Percentiles rank a stretch among this genome's conserved stretches.
Conservation (phyloP, 495 filamentous ascomycete genomes). For the Evernia prunastri region DNA sequence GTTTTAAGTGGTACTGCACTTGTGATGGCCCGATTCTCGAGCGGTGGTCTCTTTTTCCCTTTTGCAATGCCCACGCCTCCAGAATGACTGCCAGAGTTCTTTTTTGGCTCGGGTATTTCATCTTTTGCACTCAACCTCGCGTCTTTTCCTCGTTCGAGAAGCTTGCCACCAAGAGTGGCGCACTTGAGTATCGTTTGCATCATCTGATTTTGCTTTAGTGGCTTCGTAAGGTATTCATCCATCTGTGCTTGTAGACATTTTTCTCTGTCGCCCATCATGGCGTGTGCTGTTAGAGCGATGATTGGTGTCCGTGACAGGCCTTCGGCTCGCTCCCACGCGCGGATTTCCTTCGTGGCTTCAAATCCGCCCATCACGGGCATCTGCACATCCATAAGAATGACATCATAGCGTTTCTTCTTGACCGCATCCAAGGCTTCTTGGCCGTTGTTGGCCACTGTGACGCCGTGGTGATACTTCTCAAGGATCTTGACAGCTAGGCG, state of each 20-base stretch:
- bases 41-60: conserved; percentile 36
- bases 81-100: conserved; percentile 13
- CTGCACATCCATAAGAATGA: conserved; percentile 98
- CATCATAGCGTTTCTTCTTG: conserved; percentile 72
- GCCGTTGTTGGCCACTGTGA: conserved; percentile 94
- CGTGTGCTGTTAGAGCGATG: conserved; percentile 94
- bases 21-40: conserved; percentile 56
- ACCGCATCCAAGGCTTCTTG: conserved; percentile 85
- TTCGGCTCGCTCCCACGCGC: conserved; percentile 80
- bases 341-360: conserved; percentile 94
- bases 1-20: conserved; percentile 48
- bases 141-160: conserved; percentile 67
- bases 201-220: conserved; percentile 94
- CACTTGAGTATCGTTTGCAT: conserved; percentile 98
- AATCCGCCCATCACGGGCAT: conserved; percentile 99
- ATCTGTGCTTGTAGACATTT: conserved; percentile 98
- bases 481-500: conserved; percentile 93
- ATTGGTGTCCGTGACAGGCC: conserved; percentile 81
- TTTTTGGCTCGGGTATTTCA: conserved; percentile 36
- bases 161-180: conserved; percentile 81
- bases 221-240: conserved; percentile 99
- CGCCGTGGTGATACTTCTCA: conserved; percentile 94
- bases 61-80: conserved; percentile 3
- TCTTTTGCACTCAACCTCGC: conserved; percentile 50
- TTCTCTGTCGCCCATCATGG: conserved; percentile 98